A percentile compares a stretch with the other conserved stretches of the same genome.
phyloP scores from a whole-genome alignment of 805 yeast genomes.

The Cyberlindnera euphorbiae region DNA sequence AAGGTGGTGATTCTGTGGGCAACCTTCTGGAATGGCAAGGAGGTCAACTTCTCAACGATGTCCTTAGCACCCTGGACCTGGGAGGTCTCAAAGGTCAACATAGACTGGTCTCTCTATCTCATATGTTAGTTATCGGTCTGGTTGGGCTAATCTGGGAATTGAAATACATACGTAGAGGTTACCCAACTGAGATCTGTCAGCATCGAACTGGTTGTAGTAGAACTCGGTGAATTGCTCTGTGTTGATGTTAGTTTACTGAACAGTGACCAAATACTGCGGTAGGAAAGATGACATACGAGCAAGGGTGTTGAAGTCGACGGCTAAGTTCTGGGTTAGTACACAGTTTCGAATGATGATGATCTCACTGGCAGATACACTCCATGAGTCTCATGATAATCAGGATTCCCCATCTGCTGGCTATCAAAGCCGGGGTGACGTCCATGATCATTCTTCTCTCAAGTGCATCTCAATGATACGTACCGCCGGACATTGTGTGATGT shows the following conservation, averaged over 20 bases:
- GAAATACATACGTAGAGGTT: constrained; percentile 62
- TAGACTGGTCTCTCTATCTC: constrained; percentile 78
- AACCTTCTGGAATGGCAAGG: constrained; percentile 89
- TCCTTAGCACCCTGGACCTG: constrained; percentile 93
- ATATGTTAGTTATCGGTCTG: neutral
- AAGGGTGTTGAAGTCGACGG: constrained; percentile 43
- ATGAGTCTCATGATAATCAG: no score
- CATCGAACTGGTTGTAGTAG: constrained; percentile 92
- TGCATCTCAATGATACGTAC: no score
- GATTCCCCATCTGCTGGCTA: no score
- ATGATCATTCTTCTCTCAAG: no score
- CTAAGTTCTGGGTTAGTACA: constrained; percentile 19
- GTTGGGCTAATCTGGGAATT: neutral
- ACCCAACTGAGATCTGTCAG: constrained; percentile 88
- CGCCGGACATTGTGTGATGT: no score
- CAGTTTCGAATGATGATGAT: neutral
- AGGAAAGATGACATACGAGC: constrained; percentile 39
- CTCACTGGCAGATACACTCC: no score
- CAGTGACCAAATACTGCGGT: no score
- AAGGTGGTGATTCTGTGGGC: constrained; percentile 90
- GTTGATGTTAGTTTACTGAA: constrained; percentile 10
- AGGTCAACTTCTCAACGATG: constrained; percentile 86
- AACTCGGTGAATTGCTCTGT: constrained; percentile 82
- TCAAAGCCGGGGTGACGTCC: no score
- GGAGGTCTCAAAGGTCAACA: constrained; percentile 93